Percentiles rank a stretch among this genome's conserved stretches.
Conservation (phyloP, 2,329 filamentous ascomycete genomes). For the Fusarium dimerum region DNA sequence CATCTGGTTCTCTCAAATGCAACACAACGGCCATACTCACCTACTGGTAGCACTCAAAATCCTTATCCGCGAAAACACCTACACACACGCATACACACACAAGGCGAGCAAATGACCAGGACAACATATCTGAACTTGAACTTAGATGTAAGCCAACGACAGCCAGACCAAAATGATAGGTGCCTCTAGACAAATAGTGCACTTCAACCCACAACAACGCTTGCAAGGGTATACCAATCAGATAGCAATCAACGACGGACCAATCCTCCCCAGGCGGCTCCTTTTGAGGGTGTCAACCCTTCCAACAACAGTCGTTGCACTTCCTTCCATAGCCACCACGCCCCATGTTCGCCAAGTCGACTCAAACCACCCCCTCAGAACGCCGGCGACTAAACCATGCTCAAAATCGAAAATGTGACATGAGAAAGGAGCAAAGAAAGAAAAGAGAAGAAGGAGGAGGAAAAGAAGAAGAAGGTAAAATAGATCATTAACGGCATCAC, state of each 20-base stretch:
- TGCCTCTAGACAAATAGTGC: not conserved
- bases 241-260: not conserved
- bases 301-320: not conserved
- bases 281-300: not conserved
- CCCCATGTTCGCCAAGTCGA: not conserved
- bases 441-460: not conserved
- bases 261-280: not conserved
- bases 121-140: not conserved
- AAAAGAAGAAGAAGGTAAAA: slow-evolving; percentile 2
- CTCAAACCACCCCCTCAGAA: not conserved
- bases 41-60: too few species aligned
- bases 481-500: slow-evolving; percentile 37
- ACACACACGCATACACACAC: too few species aligned
- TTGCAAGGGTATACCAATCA: not conserved
- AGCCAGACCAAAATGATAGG: not conserved
- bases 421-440: not conserved
- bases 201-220: not conserved
- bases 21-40: too few species aligned
- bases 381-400: not conserved
- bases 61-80: too few species aligned
- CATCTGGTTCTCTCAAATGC: too few species aligned
- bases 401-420: not conserved
- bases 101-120: too few species aligned
- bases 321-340: not conserved
- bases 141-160: not conserved